These are phyloP conservation scores for Bipolaris sorokiniana DNA, from an alignment of 2,329 filamentous ascomycete species.

Conservation along the genomic window DNA sequence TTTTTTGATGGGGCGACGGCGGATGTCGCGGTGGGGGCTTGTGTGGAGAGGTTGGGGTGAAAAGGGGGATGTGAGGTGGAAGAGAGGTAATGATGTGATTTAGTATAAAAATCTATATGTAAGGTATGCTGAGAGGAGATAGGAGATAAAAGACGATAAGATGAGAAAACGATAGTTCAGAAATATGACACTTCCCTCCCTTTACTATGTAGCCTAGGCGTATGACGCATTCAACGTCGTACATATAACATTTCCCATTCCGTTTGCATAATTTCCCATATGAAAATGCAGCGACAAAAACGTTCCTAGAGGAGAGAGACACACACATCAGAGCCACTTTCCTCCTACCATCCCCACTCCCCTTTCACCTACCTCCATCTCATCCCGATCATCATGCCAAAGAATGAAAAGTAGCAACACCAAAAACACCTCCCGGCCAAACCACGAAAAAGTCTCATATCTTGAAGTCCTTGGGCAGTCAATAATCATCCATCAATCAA, in stretches of 20 bases:
- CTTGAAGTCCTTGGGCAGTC: background rate
- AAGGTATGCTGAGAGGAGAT: background rate
- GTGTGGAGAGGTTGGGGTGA: slow-evolving; percentile 45
- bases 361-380: background rate
- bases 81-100: background rate
- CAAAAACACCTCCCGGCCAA: background rate
- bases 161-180: background rate
- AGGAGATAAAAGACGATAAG: background rate
- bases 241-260: background rate
- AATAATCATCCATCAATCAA: background rate
- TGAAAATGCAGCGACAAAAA: background rate
- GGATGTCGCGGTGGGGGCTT: slow-evolving; percentile 54
- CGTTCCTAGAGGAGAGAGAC: background rate
- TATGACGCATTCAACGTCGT: background rate
- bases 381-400: background rate
- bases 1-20: slow-evolving; percentile 59
- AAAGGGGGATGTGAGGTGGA: too few species aligned
- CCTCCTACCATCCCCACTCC: background rate
- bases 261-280: background rate
- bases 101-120: background rate
- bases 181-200: background rate
- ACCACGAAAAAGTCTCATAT: background rate
- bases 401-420: slow-evolving; percentile 4
- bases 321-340: background rate
- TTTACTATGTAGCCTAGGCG: background rate